Conservation (phyloP, 371 early-diverging fungal genomes). For the Actinomucor elegans region DNA sequence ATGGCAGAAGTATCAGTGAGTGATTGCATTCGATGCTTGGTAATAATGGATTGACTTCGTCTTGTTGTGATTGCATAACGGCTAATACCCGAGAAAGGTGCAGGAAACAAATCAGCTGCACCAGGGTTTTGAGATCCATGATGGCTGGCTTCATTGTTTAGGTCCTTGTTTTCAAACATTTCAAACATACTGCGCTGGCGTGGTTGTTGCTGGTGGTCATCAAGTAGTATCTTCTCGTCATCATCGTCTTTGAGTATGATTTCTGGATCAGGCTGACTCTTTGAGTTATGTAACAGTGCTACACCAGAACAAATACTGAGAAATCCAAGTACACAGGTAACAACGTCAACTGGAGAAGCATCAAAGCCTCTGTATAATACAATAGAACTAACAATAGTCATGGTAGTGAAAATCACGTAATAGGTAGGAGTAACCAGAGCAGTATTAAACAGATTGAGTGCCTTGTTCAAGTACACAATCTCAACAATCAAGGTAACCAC, state of each 20-base stretch:
- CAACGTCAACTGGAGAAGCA: conserved; percentile 73
- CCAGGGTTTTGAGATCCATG: conserved; percentile 24
- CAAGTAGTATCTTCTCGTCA: conserved; percentile 7
- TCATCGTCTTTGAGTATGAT: not conserved
- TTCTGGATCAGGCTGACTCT: conserved; percentile 13
- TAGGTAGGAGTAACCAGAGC: conserved; percentile 91
- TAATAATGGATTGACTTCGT: conserved; percentile 19
- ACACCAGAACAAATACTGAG: conserved; percentile 74
- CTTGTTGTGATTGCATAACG: conserved; percentile 32
- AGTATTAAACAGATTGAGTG: conserved; percentile 90
- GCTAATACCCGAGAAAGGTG: conserved; percentile 32
- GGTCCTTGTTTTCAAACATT: conserved; percentile 23
- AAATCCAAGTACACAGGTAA: conserved; percentile 89
- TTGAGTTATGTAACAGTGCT: conserved; percentile 42
- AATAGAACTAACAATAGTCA: conserved; percentile 88
- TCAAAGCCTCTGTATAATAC: conserved; percentile 88
- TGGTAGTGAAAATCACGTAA: conserved; percentile 92
- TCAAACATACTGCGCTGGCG: conserved; percentile 24
- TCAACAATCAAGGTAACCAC: conserved; percentile 79
- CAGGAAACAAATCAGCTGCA: conserved; percentile 33
- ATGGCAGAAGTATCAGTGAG: not conserved
- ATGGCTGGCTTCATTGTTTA: conserved; percentile 10
- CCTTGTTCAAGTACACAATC: conserved; percentile 96
- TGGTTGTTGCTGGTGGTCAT: conserved; percentile 1
- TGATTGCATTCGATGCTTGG: not conserved